phyloP scores from a whole-genome alignment of 345 rosid species.

The Linum trigynum region DNA sequence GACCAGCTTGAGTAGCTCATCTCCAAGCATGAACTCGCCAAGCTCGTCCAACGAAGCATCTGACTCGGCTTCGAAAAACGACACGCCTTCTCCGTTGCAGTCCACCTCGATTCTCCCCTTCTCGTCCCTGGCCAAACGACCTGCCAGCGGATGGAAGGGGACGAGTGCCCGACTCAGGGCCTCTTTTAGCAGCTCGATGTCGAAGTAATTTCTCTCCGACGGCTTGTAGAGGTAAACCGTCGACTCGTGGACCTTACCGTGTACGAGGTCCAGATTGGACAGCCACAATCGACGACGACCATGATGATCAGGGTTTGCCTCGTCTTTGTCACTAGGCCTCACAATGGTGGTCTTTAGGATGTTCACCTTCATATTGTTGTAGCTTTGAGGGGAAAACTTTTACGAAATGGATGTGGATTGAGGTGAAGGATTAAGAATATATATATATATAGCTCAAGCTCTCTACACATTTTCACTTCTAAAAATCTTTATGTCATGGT shows the following conservation, averaged over 20 bases:
- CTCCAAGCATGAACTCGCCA: background rate
- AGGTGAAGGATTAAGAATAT: too few species aligned
- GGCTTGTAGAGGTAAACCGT: slow-evolving; percentile 24
- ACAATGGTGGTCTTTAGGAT: slow-evolving; percentile 24
- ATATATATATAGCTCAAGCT: too few species aligned
- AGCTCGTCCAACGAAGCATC: background rate
- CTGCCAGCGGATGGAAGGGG: slow-evolving; percentile 14
- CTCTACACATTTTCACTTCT: too few species aligned
- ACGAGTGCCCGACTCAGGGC: slow-evolving; percentile 10
- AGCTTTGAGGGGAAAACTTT: too few species aligned
- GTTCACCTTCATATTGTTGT: slow-evolving; percentile 18
- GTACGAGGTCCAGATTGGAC: slow-evolving; percentile 28
- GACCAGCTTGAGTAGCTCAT: background rate
- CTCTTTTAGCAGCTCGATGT: slow-evolving; percentile 1
- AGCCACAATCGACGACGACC: slow-evolving; percentile 22
- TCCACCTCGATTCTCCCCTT: slow-evolving; percentile 10
- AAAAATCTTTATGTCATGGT: too few species aligned
- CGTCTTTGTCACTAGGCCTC: too few species aligned
- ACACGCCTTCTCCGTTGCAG: slow-evolving; percentile 12
- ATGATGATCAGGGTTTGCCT: slow-evolving; percentile 26
- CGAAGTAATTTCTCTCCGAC: too few species aligned
- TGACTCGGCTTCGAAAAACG: slow-evolving; percentile 6
- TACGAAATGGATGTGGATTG: too few species aligned
- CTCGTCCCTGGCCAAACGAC: slow-evolving; percentile 6
- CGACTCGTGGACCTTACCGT: slow-evolving; percentile 16